Percentiles rank a stretch among this genome's conserved stretches.
phyloP scores from a whole-genome alignment of 176 grass and related monocot genomes.

The Saccharum spontaneum region DNA sequence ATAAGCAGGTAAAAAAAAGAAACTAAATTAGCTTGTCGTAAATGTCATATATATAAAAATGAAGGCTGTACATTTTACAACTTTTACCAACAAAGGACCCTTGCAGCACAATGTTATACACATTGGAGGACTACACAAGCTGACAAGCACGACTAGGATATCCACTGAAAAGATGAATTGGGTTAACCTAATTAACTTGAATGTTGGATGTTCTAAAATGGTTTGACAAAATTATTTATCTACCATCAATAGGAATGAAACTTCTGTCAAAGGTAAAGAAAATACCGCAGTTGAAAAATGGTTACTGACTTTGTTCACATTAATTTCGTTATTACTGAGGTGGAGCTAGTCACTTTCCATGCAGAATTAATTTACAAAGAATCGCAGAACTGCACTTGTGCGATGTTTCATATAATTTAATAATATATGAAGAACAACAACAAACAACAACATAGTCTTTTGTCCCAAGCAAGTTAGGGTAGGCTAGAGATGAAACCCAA shows the following conservation, averaged over 20 bases:
- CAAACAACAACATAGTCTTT: too few species aligned
- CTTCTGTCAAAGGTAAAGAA: slow-evolving; percentile 7
- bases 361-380: neutral
- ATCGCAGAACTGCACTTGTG: neutral
- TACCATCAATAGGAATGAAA: neutral
- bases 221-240: slow-evolving; percentile 13
- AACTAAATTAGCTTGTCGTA: neutral
- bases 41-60: neutral
- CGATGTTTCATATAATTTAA: neutral
- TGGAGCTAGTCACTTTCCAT: neutral
- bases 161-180: neutral
- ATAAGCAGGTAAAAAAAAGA: neutral
- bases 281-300: neutral
- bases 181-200: slow-evolving; percentile 13
- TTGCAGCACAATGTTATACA: neutral
- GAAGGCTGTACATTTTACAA: neutral
- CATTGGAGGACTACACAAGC: neutral
- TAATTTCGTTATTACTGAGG: neutral
- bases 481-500: too few species aligned
- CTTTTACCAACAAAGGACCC: slow-evolving; percentile 1
- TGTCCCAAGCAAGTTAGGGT: too few species aligned
- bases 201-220: slow-evolving; percentile 21
- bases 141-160: neutral
- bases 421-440: slow-evolving; percentile 5
- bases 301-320: neutral